Conservation (phyloP, 805 yeast genomes). For the Pichia ethanolica region DNA sequence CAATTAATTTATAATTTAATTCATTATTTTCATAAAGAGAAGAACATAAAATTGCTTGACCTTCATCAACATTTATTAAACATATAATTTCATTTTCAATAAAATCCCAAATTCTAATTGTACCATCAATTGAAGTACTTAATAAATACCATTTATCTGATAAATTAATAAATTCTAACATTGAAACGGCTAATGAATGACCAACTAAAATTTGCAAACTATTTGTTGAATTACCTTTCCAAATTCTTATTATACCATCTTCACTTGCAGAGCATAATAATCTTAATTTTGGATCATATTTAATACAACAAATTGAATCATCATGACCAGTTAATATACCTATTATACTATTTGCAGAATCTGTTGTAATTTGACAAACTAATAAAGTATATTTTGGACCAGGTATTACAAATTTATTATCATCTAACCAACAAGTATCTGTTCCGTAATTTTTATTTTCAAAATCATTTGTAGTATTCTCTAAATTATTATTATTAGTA, state of each 20-base stretch:
- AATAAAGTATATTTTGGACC: constrained; percentile 47
- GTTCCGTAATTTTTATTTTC: constrained; percentile 30
- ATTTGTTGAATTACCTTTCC: constrained; percentile 61
- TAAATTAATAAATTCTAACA: constrained; percentile 46
- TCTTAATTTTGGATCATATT: constrained; percentile 44
- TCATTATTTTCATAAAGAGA: constrained; percentile 37
- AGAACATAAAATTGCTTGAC: constrained; percentile 49
- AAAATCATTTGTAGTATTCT: too few species aligned
- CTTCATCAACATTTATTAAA: constrained; percentile 33
- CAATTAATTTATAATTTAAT: constrained; percentile 37
- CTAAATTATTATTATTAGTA: too few species aligned
- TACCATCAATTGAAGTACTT: constrained; percentile 64
- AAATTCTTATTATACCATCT: constrained; percentile 63
- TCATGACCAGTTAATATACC: constrained; percentile 60
- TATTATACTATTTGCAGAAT: constrained; percentile 34
- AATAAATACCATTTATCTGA: constrained; percentile 29
- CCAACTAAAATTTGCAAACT: constrained; percentile 42
- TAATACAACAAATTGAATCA: constrained; percentile 46
- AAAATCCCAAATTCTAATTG: constrained; percentile 61
- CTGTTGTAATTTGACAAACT: constrained; percentile 41
- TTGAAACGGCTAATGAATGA: constrained; percentile 52
- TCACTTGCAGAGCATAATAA: constrained; percentile 71
- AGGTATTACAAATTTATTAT: constrained; percentile 62
- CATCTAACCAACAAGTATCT: constrained; percentile 70
- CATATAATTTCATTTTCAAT: constrained; percentile 33